phyloP scores from a whole-genome alignment of 176 grass and related monocot genomes.

The Cenchrus fungigraminus region DNA sequence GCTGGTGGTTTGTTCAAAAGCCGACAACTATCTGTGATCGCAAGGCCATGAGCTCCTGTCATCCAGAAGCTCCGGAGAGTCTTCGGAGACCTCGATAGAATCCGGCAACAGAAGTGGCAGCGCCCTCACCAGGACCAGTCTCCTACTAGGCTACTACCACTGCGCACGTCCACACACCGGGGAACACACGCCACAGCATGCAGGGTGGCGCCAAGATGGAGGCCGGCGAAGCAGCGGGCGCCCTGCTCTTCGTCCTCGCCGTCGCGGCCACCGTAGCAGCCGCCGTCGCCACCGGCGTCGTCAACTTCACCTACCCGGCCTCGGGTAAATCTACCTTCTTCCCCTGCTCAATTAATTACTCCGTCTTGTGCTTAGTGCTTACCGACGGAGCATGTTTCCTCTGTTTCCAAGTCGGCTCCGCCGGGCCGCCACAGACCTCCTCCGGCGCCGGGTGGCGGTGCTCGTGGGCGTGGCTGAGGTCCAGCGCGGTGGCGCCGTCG shows the following conservation, averaged over 20 bases:
- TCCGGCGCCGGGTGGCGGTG: constrained; percentile 1
- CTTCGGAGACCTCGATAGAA: background rate
- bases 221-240: constrained; percentile 42
- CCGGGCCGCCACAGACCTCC: background rate
- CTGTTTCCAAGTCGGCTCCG: background rate
- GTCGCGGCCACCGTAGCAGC: background rate
- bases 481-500: constrained; percentile 50
- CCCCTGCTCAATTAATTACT: no score
- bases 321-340: constrained; percentile 28
- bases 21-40: no score
- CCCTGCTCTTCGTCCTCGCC: constrained; percentile 38
- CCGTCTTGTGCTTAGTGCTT: background rate
- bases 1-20: no score
- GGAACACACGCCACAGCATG: background rate
- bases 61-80: no score
- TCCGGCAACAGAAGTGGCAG: background rate
- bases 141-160: background rate
- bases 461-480: constrained; percentile 48
- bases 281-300: constrained; percentile 33
- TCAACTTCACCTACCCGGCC: constrained; percentile 41
- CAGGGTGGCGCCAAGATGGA: constrained; percentile 38
- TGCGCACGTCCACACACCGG: background rate
- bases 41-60: no score
- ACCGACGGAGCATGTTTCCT: background rate
- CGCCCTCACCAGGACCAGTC: background rate